Evolutionary conservation across 1,139 yeast species (phyloP).

Genomic region (Diutina pseudorugosa): DNA sequence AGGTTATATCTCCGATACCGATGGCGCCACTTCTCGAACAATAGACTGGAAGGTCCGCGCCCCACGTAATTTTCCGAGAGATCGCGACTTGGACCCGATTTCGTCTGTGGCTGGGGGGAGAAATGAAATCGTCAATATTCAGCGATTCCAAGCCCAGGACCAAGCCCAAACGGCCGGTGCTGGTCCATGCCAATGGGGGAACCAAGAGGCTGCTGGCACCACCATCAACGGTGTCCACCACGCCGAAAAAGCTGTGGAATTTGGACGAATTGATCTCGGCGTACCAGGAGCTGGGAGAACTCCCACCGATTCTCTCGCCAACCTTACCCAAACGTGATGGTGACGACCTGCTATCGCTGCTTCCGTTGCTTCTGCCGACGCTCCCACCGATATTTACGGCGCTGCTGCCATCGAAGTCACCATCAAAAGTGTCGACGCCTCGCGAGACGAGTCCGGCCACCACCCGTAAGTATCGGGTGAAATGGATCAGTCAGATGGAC

Average conservation of each 20-base stretch:
- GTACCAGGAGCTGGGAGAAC: conserved; percentile 21
- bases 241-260: conserved; percentile 18
- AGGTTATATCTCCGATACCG: too few relatives aligned
- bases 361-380: conserved; percentile 25
- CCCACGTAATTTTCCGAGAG: conserved; percentile 12
- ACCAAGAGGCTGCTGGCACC: conserved; percentile 4
- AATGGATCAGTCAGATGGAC: conserved; percentile 22
- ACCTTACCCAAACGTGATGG: conserved; percentile 18
- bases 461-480: conserved; percentile 9
- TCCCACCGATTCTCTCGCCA: conserved; percentile 33
- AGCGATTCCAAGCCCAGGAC: conserved; percentile 6
- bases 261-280: conserved; percentile 26
- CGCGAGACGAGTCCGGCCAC: conserved; percentile 1
- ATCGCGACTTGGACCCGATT: not conserved
- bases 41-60: not conserved
- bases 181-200: conserved; percentile 6
- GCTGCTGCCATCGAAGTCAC: not conserved
- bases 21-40: not conserved
- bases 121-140: conserved; percentile 3
- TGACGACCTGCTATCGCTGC: conserved; percentile 12
- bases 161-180: conserved; percentile 9
- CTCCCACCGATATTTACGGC: conserved; percentile 19
- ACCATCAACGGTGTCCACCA: not conserved
- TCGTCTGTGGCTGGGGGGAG: not conserved
- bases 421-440: conserved; percentile 6